Base-by-base conservation (phyloP, 352 stramenopile genomes). In the Phytophthora colocasiae region DNA sequence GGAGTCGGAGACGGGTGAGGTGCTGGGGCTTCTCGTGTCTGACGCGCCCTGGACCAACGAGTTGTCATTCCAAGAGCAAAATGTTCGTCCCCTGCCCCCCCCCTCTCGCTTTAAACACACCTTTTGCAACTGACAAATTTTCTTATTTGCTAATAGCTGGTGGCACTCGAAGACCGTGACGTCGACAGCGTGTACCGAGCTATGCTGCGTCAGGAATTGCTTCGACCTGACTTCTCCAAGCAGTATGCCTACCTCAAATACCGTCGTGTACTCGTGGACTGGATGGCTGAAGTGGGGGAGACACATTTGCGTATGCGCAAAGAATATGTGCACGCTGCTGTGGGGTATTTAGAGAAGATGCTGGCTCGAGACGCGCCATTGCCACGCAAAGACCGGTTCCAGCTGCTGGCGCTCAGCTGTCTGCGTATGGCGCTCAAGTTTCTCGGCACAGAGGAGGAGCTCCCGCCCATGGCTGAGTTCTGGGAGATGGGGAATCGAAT, bases 231-330 rank as follows among this genome's bases (percentile, higher is more conserved):
- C 61, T 95, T 85, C 69, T 80, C 81, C 40, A 71, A 80, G 46
- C 79, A 85, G 44, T 93, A 92, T 65, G 87, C 90, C 48, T 95
- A 95, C 63, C 73, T 95, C 56, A 91, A 91, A 67, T 95, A 93
- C 58, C 83, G 87, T 15, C 84, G 84, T 39, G 83, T 93, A 48
- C 71, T 95, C 19, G 83, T 95, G 38, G 86, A 96, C 56, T 96
- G 88, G 88, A 96, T 93, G 78, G 76, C 72, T 15, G 88, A 96
- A 51, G 86, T 95, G 27, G 88, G 87, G 61, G 88, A 96, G 56
- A 69, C 67, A 9, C 85, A 94, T 63, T 77, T 96, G 63, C 78
- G 90, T 24, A 86, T 96, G 69, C 83, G 84, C 55, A 95, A 96
- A 68, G 80, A 80, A 36, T 89, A 88, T 11, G 77, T 95, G 14